Percentiles rank a stretch among this genome's conserved stretches.
phyloP scores from a whole-genome alignment of 805 yeast species.

The Lachancea kluyveri region DNA sequence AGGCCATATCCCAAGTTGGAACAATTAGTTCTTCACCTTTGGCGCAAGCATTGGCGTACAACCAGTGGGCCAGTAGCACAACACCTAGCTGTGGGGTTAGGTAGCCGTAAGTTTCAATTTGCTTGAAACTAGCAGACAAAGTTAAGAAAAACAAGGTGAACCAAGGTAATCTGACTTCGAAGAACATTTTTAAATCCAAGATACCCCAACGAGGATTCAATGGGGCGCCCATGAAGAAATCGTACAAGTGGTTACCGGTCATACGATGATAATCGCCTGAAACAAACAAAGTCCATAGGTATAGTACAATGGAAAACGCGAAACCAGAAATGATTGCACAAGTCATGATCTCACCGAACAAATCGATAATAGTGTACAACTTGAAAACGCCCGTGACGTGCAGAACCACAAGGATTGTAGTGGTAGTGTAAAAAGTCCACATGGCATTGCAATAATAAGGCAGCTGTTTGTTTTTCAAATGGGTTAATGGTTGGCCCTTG shows the following conservation, averaged over 20 bases:
- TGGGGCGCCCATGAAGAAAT: slow-evolving; percentile 96
- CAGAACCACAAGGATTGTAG: slow-evolving; percentile 48
- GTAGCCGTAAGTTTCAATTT: slow-evolving; percentile 74
- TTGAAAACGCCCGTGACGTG: slow-evolving; percentile 74
- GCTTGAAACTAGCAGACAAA: slow-evolving; percentile 68
- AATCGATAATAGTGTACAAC: slow-evolving; percentile 67
- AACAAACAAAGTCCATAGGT: slow-evolving; percentile 56
- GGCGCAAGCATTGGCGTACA: slow-evolving; percentile 93
- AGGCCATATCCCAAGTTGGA: slow-evolving; percentile 99
- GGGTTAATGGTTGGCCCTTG: slow-evolving; percentile 87
- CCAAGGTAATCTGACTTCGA: slow-evolving; percentile 97
- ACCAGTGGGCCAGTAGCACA: slow-evolving; percentile 79
- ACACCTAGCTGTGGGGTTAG: slow-evolving; percentile 71
- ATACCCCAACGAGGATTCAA: slow-evolving; percentile 92
- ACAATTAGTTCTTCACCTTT: slow-evolving; percentile 97
- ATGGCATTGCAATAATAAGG: slow-evolving; percentile 93
- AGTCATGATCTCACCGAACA: slow-evolving; percentile 89
- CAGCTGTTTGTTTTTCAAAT: slow-evolving; percentile 70
- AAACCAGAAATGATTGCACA: slow-evolving; percentile 81
- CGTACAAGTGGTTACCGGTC: slow-evolving; percentile 89
- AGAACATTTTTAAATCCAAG: slow-evolving; percentile 92
- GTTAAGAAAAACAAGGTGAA: slow-evolving; percentile 77
- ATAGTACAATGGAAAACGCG: slow-evolving; percentile 58
- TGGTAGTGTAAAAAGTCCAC: slow-evolving; percentile 70
- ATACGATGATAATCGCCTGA: slow-evolving; percentile 78